These are phyloP conservation scores for Avena insularis DNA, from an alignment of 176 grass and related monocot genomes.

Conservation along the genomic window DNA sequence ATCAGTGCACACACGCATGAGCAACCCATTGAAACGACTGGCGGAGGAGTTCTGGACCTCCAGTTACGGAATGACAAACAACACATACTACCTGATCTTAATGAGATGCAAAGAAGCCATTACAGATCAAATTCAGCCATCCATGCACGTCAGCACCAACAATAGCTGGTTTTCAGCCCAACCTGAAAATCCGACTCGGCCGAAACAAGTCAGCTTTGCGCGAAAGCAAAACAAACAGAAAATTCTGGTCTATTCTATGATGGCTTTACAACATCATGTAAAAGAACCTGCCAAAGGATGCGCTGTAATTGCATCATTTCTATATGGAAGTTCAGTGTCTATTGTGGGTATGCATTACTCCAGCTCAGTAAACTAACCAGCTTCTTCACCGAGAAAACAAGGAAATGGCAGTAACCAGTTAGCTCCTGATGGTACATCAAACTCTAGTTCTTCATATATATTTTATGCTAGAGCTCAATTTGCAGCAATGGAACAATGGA, in stretches of 20 bases:
- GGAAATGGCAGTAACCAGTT: background rate
- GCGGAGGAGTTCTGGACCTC: background rate
- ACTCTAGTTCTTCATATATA: constrained; percentile 31
- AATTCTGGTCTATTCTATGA: background rate
- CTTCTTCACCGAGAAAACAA: background rate
- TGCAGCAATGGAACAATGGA: constrained; percentile 27
- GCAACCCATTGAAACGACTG: background rate
- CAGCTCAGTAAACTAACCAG: background rate
- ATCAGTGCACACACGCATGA: background rate
- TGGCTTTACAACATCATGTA: background rate
- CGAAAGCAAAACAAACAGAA: background rate
- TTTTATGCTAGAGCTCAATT: constrained; percentile 24
- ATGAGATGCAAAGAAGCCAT: background rate
- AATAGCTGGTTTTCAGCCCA: background rate
- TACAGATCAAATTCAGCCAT: background rate
- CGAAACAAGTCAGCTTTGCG: background rate
- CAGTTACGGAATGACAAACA: background rate
- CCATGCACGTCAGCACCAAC: background rate
- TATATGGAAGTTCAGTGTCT: background rate
- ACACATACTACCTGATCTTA: background rate
- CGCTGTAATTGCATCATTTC: background rate
- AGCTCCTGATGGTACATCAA: background rate
- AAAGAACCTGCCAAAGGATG: background rate
- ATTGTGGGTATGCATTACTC: background rate
- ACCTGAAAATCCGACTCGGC: background rate